phyloP scores from a whole-genome alignment of 192 early-diverging fungal species.

The Coemansia sp. region DNA sequence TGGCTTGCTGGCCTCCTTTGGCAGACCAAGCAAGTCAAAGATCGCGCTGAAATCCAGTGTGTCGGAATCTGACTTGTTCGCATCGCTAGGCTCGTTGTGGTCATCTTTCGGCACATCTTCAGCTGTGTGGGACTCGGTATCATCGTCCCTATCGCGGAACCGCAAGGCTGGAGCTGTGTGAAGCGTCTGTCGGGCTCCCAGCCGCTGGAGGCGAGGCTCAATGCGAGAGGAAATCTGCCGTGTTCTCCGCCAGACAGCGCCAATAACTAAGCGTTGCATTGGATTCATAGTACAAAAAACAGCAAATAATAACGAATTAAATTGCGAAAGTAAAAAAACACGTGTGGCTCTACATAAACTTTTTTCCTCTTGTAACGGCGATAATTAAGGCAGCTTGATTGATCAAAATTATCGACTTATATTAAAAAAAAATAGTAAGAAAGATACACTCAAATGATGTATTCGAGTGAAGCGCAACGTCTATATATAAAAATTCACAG shows the following conservation, averaged over 20 bases:
- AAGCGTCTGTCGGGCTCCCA: neutral
- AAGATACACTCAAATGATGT: neutral
- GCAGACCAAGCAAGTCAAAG: constrained; percentile 32
- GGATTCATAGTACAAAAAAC: constrained; percentile 2
- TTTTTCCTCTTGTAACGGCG: neutral
- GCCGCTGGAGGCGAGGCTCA: neutral
- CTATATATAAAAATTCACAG: constrained; percentile 9
- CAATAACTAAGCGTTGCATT: neutral
- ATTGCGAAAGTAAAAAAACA: neutral
- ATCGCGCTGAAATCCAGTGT: constrained; percentile 26
- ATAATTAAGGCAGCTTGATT: neutral
- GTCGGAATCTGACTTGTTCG: neutral
- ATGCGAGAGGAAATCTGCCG: neutral
- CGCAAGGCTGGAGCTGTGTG: neutral
- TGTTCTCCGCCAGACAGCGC: neutral
- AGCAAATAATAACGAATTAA: neutral
- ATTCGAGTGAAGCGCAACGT: neutral
- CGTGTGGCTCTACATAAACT: neutral
- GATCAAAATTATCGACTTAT: neutral
- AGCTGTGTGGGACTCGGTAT: neutral
- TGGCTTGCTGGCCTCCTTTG: neutral
- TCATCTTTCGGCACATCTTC: neutral
- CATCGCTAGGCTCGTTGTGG: constrained; percentile 6
- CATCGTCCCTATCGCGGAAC: neutral
- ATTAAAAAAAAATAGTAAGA: too few relatives aligned